A percentile compares a stretch with the other conserved stretches of the same genome.
These are phyloP conservation scores for Paramecium sonneborni DNA, from an alignment of 73 alveolate genomes.

Conservation along the genomic window DNA sequence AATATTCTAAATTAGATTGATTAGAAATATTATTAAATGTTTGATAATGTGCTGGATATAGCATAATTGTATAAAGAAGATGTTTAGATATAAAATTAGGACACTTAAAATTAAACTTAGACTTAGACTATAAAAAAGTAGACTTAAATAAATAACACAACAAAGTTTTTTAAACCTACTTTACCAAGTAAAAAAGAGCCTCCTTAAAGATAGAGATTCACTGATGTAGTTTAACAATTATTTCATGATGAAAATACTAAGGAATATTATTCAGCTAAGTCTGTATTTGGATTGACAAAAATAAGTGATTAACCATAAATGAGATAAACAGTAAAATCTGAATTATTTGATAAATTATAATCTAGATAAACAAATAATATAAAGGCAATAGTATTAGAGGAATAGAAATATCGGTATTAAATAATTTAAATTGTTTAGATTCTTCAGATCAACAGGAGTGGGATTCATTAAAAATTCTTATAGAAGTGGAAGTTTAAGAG, in stretches of 20 bases:
- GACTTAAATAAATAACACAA: not conserved
- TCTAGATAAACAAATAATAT: not conserved
- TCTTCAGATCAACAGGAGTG: slow-evolving; percentile 46
- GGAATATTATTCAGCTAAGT: slow-evolving; percentile 27
- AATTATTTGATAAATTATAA: not conserved
- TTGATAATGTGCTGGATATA: not conserved
- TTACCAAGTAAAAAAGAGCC: not conserved
- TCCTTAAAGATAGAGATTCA: slow-evolving; percentile 21
- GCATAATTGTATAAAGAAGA: not conserved
- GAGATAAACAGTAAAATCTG: slow-evolving; percentile 33
- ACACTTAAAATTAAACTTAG: not conserved
- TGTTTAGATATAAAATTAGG: not conserved
- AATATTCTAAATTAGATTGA: slow-evolving; percentile 8
- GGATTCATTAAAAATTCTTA: slow-evolving; percentile 21
- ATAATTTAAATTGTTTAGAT: not conserved
- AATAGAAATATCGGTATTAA: slow-evolving; percentile 1
- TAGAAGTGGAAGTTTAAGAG: not conserved
- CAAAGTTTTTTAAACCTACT: slow-evolving; percentile 43
- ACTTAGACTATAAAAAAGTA: not conserved
- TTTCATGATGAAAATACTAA: slow-evolving; percentile 54
- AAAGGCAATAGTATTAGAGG: slow-evolving; percentile 9
- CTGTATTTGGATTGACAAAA: slow-evolving; percentile 38
- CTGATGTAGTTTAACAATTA: slow-evolving; percentile 27
- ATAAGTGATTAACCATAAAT: not conserved
- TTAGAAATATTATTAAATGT: not conserved